Conservation (phyloP, 176 grass and related monocot species). For the Miscanthus lutarioriparius region DNA sequence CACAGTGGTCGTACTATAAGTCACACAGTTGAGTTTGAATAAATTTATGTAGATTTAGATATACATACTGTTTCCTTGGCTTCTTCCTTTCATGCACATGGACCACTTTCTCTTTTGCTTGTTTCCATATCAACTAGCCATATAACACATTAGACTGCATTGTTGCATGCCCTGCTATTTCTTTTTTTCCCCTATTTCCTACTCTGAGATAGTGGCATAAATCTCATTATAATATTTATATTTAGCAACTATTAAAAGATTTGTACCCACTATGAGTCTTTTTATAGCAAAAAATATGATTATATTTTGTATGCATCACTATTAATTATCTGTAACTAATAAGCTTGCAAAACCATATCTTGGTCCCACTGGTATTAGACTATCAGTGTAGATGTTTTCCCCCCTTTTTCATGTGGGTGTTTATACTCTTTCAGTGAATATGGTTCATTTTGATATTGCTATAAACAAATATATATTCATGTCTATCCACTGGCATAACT, state of each 20-base stretch:
- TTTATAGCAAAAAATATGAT: neutral
- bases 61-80: neutral
- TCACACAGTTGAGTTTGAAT: slow-evolving; percentile 9
- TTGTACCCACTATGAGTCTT: neutral
- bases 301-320: neutral
- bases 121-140: neutral
- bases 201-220: neutral
- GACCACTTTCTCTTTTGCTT: neutral
- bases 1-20: neutral
- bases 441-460: slow-evolving; percentile 8
- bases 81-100: neutral
- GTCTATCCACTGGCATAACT: slow-evolving; percentile 2
- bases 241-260: neutral
- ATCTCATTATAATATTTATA: neutral
- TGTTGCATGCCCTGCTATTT: neutral
- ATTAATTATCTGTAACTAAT: neutral
- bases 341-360: neutral
- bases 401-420: neutral
- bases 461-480: neutral
- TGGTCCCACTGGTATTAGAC: neutral
- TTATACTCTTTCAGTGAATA: neutral
- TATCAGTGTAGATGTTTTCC: neutral
- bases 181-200: neutral
- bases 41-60: neutral
- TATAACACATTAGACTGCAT: neutral